Conservation (phyloP, 2,329 filamentous ascomycete species). For the Pseudogymnoascus verrucosus region DNA sequence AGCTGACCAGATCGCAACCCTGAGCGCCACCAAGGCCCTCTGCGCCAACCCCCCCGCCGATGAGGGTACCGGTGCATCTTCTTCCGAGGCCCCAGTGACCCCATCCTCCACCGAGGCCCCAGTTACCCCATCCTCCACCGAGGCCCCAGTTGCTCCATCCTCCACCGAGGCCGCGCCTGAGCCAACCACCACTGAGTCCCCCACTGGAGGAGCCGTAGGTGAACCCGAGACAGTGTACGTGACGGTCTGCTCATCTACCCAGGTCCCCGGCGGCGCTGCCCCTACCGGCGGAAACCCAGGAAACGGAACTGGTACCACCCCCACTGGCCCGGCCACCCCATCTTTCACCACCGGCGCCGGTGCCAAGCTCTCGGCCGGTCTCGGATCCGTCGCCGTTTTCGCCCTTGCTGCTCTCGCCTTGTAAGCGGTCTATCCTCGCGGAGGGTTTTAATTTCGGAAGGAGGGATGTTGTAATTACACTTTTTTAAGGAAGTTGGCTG, state of each 20-base stretch:
- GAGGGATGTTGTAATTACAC: background rate
- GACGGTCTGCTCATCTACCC: background rate
- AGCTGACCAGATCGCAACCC: background rate
- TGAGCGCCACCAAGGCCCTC: background rate
- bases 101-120: too few relatives aligned
- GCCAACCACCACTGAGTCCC: background rate
- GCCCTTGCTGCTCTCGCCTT: background rate
- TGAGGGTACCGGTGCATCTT: background rate
- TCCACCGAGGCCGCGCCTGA: background rate
- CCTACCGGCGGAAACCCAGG: background rate
- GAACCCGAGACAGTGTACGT: background rate
- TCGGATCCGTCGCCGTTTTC: background rate
- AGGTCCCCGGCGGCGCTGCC: background rate
- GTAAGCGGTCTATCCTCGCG: background rate
- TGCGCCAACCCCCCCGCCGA: background rate
- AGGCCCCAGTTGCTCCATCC: background rate
- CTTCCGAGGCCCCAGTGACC: background rate
- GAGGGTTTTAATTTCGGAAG: background rate
- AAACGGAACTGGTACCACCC: background rate
- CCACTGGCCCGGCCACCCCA: background rate
- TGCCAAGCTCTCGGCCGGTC: background rate
- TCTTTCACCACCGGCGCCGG: background rate
- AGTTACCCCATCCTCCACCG: background rate
- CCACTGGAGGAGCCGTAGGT: background rate
- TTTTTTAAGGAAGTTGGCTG: background rate